Percentiles rank a stretch among this genome's conserved stretches.
Conservation (phyloP, 163 green algal genomes). For the Chloroidium sp. region DNA sequence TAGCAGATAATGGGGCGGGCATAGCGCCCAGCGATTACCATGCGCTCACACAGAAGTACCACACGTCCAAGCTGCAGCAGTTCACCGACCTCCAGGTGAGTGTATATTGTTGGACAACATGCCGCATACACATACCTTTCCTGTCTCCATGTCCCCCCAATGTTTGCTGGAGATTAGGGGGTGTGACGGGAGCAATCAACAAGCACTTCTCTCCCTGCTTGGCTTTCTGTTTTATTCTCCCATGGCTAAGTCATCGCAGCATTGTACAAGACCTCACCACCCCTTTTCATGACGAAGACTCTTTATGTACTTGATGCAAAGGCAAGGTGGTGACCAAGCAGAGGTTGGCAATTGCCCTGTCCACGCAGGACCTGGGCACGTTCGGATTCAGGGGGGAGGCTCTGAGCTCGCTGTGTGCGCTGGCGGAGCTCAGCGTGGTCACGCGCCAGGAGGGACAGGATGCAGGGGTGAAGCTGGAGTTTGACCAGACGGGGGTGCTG, state of each 20-base stretch:
- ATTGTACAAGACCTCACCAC: too few species aligned
- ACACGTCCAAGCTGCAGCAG: slow-evolving; percentile 86
- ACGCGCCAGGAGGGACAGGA: slow-evolving; percentile 61
- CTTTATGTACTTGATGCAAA: too few species aligned
- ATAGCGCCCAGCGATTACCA: slow-evolving; percentile 63
- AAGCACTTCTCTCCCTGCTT: too few species aligned
- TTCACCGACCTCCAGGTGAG: slow-evolving; percentile 77
- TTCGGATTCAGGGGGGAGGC: slow-evolving; percentile 97
- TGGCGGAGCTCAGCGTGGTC: slow-evolving; percentile 67
- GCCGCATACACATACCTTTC: too few species aligned
- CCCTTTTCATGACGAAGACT: too few species aligned
- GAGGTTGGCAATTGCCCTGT: too few species aligned
- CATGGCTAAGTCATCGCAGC: too few species aligned
- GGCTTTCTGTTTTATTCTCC: too few species aligned
- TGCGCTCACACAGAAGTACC: slow-evolving; percentile 79
- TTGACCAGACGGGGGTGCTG: slow-evolving; percentile 57
- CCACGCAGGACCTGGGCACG: slow-evolving; percentile 53
- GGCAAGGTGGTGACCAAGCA: too few species aligned
- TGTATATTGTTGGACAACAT: background rate
- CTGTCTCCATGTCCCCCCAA: too few species aligned
- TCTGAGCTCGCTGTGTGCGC: slow-evolving; percentile 80
- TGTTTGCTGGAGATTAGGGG: too few species aligned
- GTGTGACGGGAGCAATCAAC: too few species aligned
- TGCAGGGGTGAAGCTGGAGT: slow-evolving; percentile 38
- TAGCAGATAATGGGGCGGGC: slow-evolving; percentile 87